A percentile compares a stretch with the other conserved stretches of the same genome.
These are phyloP conservation scores for Diaporthe citriasiana DNA, from an alignment of 2,329 filamentous ascomycete species.

Conservation along the genomic window DNA sequence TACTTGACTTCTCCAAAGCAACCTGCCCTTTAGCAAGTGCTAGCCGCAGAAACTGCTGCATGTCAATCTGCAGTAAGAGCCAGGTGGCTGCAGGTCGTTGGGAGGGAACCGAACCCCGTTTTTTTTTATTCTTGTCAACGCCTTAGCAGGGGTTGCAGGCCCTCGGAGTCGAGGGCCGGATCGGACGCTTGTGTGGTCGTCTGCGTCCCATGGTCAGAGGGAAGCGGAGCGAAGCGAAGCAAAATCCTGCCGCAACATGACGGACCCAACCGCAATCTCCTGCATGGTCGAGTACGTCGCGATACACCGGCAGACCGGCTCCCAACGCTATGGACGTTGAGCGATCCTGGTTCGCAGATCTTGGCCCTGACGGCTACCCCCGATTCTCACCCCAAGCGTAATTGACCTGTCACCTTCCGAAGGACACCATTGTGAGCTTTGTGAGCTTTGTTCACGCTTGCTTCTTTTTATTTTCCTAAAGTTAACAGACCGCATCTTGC, in stretches of 20 bases:
- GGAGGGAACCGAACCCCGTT: conserved; percentile 3
- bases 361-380: conserved; percentile 21
- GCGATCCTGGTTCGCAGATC: conserved; percentile 18
- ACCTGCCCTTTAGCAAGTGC: conserved; percentile 1
- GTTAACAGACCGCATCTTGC: not conserved
- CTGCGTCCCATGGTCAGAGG: not conserved
- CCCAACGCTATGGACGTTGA: conserved; percentile 19
- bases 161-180: conserved; percentile 9
- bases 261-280: conserved; percentile 16
- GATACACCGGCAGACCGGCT: conserved; percentile 18
- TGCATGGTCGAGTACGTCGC: conserved; percentile 5
- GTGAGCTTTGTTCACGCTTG: conserved; percentile 15
- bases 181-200: not conserved
- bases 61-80: conserved; percentile 36
- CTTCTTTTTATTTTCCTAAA: conserved; percentile 22
- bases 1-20: conserved; percentile 16
- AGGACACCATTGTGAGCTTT: conserved; percentile 10
- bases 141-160: not conserved
- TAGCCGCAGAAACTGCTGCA: conserved; percentile 28
- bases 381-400: not conserved
- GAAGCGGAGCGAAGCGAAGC: not conserved
- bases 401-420: not conserved
- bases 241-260: not conserved
- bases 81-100: conserved; percentile 33
- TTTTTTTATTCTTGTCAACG: conserved; percentile 7